Percentiles rank a stretch among this genome's conserved stretches.
Evolutionary conservation across 768 basidiomycete species (phyloP).

Genomic region (Mycena rosella): DNA sequence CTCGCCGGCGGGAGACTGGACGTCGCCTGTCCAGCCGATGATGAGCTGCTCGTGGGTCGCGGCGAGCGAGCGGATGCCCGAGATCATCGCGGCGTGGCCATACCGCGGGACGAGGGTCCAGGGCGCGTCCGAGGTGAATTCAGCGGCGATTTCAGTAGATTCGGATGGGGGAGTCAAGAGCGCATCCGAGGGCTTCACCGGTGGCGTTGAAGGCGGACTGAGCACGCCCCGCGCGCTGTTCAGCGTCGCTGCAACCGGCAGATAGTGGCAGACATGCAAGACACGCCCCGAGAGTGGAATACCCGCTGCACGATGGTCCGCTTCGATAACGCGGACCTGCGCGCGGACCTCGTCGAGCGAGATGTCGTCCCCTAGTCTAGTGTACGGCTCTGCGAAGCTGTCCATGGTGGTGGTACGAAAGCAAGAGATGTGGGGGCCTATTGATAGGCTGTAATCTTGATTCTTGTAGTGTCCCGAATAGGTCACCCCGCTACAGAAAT

Average conservation of each 20-base stretch:
- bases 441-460: neutral
- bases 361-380: conserved; percentile 72
- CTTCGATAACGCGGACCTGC: conserved; percentile 80
- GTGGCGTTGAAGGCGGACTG: conserved; percentile 86
- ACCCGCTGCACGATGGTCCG: conserved; percentile 75
- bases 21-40: conserved; percentile 95
- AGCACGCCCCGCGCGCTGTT: conserved; percentile 62
- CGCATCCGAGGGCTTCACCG: conserved; percentile 65
- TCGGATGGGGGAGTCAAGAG: conserved; percentile 49
- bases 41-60: conserved; percentile 91
- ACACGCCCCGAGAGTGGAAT: conserved; percentile 88
- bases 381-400: conserved; percentile 80
- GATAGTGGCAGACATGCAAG: conserved; percentile 92
- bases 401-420: conserved; percentile 61
- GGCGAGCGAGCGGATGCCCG: conserved; percentile 88
- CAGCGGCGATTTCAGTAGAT: conserved; percentile 4
- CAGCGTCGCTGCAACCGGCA: conserved; percentile 82
- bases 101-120: conserved; percentile 88
- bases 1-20: conserved; percentile 64
- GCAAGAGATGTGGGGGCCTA: neutral
- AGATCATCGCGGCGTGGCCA: conserved; percentile 96
- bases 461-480: neutral
- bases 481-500: too few relatives aligned
- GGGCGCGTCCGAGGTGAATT: conserved; percentile 18
- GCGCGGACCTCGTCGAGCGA: conserved; percentile 80